These are phyloP conservation scores for Aspergillus luchuensis DNA, from an alignment of 2,329 filamentous ascomycete genomes.

Conservation along the genomic window DNA sequence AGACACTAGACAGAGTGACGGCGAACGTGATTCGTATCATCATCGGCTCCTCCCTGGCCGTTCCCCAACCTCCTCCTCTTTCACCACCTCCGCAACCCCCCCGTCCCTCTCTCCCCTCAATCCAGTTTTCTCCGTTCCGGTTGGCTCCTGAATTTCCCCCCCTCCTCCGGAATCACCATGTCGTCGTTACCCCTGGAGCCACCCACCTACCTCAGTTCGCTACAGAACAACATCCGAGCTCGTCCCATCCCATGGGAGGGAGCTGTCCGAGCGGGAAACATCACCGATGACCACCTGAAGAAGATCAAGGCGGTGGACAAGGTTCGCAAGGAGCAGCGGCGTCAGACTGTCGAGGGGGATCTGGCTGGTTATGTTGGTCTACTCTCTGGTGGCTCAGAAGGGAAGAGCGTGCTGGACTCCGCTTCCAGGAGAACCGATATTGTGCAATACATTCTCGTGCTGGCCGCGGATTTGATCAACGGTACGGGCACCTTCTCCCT, in stretches of 20 bases:
- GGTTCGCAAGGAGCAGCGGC: constrained; percentile 86
- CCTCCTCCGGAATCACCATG: constrained; percentile 17
- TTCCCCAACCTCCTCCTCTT: constrained; percentile 13
- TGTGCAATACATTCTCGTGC: constrained; percentile 89
- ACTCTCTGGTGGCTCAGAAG: constrained; percentile 69
- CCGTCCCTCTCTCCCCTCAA: constrained; percentile 8
- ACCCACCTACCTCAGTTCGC: constrained; percentile 80
- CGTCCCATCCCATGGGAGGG: constrained; percentile 98
- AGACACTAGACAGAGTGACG: background rate
- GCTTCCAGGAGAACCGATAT: constrained; percentile 86
- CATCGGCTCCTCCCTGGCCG: constrained; percentile 4
- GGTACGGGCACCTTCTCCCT: constrained; percentile 54
- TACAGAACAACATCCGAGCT: constrained; percentile 96
- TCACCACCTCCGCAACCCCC: constrained; percentile 9
- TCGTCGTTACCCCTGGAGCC: constrained; percentile 82
- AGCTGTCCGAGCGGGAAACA: constrained; percentile 86
- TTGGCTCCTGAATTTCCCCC: constrained; percentile 12
- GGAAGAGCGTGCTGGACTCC: constrained; percentile 77
- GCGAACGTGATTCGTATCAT: constrained; percentile 8
- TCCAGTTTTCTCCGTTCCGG: constrained; percentile 14
- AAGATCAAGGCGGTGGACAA: constrained; percentile 98
- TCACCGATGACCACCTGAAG: constrained; percentile 90
- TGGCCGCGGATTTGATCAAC: constrained; percentile 84
- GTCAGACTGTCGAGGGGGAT: constrained; percentile 77
- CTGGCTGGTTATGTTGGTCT: constrained; percentile 76